Evolutionary conservation across 2,329 filamentous ascomycete genomes (phyloP), one percentile per base, ranked within the genome.

Genomic region (Echinosphaeria canescens): DNA sequence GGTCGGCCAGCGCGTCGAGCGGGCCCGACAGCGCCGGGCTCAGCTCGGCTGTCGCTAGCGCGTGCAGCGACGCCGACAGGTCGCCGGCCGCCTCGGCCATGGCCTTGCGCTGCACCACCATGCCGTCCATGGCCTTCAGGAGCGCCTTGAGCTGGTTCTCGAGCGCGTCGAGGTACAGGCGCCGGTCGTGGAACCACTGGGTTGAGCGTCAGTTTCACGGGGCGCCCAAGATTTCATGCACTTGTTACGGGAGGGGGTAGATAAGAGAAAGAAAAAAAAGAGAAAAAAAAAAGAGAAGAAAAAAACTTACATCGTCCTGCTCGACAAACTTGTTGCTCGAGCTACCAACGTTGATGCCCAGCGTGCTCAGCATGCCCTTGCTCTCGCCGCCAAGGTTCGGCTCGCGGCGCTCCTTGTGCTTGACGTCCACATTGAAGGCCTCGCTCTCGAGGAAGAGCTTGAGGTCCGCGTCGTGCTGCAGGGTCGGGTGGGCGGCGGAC

Each of bases 381-480:
- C 72, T 91, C 51, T 95, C 88, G 23, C 69, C 70, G 23, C 69
- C 70, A 4, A 90, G 60, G 28, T 81, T 69, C 3, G 80, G 79
- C 31, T 93, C 82, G 40, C 81, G 75, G 29, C 85, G 72, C 48
- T 95, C 85, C 50, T 92, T 92, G 53, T 98, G 88, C 57, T 95
- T 98, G 42, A 98, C 73, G 41, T 98, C 88, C 20, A 92, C 67
- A 41, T 82, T 93, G 55, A 98, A 93, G 1, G 82, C 62, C 40
- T 98, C 88, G 43, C 84, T 95, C 50, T 98, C 88, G 10, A 98
- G 56, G 49, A 98, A 98, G 5, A 95, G 70, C 54, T 98, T 98
- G 33, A 98, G 52, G 42, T 98, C 88, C 5, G 67, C 72, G 42
- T 98, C 88, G 40, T 92, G 80, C 44, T 95, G 88, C 36, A 98